Base-by-base conservation (phyloP, 768 basidiomycete genomes). In the Fomitopsis pulvina region DNA sequence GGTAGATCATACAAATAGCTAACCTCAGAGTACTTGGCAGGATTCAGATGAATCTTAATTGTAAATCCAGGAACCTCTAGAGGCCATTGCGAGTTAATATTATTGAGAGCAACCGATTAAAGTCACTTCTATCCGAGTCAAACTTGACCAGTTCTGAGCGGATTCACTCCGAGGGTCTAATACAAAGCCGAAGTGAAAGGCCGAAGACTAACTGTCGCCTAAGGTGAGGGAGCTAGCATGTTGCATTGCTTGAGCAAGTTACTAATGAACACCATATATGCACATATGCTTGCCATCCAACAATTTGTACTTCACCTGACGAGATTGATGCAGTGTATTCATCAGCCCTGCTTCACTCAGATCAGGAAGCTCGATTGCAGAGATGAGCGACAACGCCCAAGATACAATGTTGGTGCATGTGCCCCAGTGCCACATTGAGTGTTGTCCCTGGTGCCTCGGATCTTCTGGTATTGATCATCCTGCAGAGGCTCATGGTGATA, bases 121-220 rank as follows among this genome's bases (percentile, higher is more conserved):
- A 44, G 73, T 52, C 52, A 92, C 92, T 66, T 84, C 72, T 22
- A 95, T 64, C n/a, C n/a, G n/a, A n/a, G n/a, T n/a, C 34, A 97
- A 60, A 50, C 84, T 78, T 1, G 89, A 80, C 86, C 92, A 96
- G 55, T 83, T 84, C 63, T 97, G 93, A 2, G 87, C 89, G 4
- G 74, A 68, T 61, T 91, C 87, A 43, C 86, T 91, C 25, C 96
- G 62, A 0, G 95, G 94, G 62, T 98, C 91, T 7, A 98, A 52
- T 4, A 97, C 64, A 8, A 87, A 76, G 2, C 77, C 80, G 34
- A 96, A 66, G 45, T 83, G 82, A 57, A 81, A 57, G 0, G 93
- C 85, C n/a, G n/a, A n/a, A 1, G 77, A 81, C 2, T 72, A 61
- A 18, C 78, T 74, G 54, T 91, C 75, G 4, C 94, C 94, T 32